Base-by-base conservation (phyloP, 495 filamentous ascomycete genomes). In the Endocarpon pusillum region DNA sequence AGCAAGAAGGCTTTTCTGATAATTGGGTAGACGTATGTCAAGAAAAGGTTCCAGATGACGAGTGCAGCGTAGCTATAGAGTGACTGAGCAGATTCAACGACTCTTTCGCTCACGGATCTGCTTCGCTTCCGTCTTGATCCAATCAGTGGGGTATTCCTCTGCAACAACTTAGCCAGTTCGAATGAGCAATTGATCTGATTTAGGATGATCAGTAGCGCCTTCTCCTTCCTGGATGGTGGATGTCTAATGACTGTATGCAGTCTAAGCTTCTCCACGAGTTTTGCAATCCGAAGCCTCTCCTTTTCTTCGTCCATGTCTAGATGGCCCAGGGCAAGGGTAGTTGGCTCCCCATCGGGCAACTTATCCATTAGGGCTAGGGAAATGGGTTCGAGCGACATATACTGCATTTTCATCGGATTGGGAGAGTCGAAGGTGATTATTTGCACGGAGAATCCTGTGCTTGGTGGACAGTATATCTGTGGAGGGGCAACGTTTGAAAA, bases 151-250 rank as follows among this genome's bases (percentile, higher is more conserved):
- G 83, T 78, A 41, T 99, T 99, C 44, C 77, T 83, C 42, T 86
- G 78, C 37, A 96, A 67, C 25, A 94, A 57, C 38, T 74, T 64
- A 25, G 80, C 74, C 42, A 94, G 62, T 47, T 99, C 89, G 56
- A 75, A 84, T 1, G 87, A 81, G 59, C 89, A 96, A 48, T 99
- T 99, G 47, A 94, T 77, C 52, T 99, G 89, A 45, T 87, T 85
- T 38, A 96, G 68, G 36, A 96, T 87, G 19, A 69, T 75, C 9
- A 74, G 69, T 19, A 99, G 64, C 5, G 76, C 70, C 35, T 69
- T 64, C 46, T 96, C 89, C 49, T 94, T 92, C 38, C 75, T 67
- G 2, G 91, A 85, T 3, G 73, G 69, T 2, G 67, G 56, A 43
- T 78, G 81, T 46, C 65, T 75, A 25, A 80, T 58, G 10, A 96